phyloP scores from a whole-genome alignment of 768 basidiomycete genomes.

The Boletellus sp. region DNA sequence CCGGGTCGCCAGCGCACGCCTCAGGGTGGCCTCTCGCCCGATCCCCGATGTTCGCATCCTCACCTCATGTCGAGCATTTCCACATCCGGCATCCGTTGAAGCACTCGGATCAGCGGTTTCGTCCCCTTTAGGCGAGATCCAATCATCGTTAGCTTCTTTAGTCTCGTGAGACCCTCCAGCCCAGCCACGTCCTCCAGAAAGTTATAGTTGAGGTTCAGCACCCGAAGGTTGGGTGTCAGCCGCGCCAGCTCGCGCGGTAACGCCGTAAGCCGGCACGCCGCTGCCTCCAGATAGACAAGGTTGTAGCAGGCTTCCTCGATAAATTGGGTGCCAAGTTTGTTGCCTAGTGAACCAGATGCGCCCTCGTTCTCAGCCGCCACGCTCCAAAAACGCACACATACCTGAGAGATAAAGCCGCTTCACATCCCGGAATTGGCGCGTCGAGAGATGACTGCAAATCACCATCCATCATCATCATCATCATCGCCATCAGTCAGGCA shows the following conservation, averaged over 20 bases:
- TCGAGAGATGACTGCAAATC: slow-evolving; percentile 40
- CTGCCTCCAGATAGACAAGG: slow-evolving; percentile 88
- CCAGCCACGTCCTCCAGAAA: slow-evolving; percentile 73
- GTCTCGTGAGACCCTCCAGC: slow-evolving; percentile 66
- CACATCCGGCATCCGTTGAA: slow-evolving; percentile 70
- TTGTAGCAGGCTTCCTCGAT: slow-evolving; percentile 79
- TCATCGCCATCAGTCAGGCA: slow-evolving; percentile 35
- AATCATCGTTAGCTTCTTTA: slow-evolving; percentile 84
- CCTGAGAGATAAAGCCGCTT: slow-evolving; percentile 94
- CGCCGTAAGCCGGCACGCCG: slow-evolving; percentile 73
- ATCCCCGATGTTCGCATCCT: slow-evolving; percentile 24
- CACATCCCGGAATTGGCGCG: slow-evolving; percentile 80
- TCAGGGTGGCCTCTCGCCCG: slow-evolving; percentile 10
- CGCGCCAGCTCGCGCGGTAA: slow-evolving; percentile 67
- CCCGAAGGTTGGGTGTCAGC: slow-evolving; percentile 80
- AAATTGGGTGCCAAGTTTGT: slow-evolving; percentile 60
- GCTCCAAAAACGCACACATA: slow-evolving; percentile 39
- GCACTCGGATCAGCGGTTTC: slow-evolving; percentile 65
- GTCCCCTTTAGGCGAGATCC: slow-evolving; percentile 78
- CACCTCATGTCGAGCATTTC: slow-evolving; percentile 93
- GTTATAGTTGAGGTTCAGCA: slow-evolving; percentile 96
- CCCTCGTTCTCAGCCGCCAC: slow-evolving; percentile 18
- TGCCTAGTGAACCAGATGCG: slow-evolving; percentile 49
- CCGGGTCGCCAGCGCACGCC: slow-evolving; percentile 19
- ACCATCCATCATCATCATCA: slow-evolving; percentile 30